Evolutionary conservation across 345 rosid genomes (phyloP).

Genomic region (Fremontodendron californicum): DNA sequence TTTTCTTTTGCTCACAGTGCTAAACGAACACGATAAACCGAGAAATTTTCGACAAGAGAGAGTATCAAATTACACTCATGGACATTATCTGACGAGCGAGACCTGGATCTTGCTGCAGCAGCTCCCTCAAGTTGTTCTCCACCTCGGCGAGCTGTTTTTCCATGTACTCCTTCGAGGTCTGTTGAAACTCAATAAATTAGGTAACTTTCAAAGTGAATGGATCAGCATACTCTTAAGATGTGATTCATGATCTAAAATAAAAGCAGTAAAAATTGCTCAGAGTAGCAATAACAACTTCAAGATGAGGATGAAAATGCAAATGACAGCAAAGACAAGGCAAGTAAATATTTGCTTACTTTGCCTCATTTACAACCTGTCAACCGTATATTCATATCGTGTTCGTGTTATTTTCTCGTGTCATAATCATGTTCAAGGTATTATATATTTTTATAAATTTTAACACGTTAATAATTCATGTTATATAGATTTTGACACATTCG

Average conservation of each 20-base stretch:
- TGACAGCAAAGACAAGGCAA: not conserved
- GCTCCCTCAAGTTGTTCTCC: slow-evolving; percentile 84
- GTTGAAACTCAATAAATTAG: slow-evolving; percentile 17
- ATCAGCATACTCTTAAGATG: not conserved
- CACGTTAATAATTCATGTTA: too few relatives aligned
- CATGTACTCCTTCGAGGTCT: slow-evolving; percentile 87
- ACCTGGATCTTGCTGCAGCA: slow-evolving; percentile 90
- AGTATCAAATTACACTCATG: slow-evolving; percentile 41
- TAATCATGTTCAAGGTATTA: too few relatives aligned
- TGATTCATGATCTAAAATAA: not conserved
- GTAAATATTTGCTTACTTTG: not conserved
- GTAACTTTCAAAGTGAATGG: not conserved
- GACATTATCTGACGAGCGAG: slow-evolving; percentile 88
- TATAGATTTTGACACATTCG: too few relatives aligned
- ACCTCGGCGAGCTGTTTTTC: slow-evolving; percentile 84
- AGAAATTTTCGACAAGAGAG: not conserved
- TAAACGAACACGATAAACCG: not conserved
- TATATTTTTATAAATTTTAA: too few relatives aligned
- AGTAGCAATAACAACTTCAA: not conserved
- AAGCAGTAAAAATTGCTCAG: not conserved
- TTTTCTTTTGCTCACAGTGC: not conserved
- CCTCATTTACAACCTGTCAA: not conserved
- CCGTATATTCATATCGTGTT: too few relatives aligned
- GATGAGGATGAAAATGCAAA: not conserved
- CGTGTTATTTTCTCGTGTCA: too few relatives aligned